Evolutionary conservation across 2,329 filamentous ascomycete genomes (phyloP).

Genomic region (Sporothrix brunneoviolacea): DNA sequence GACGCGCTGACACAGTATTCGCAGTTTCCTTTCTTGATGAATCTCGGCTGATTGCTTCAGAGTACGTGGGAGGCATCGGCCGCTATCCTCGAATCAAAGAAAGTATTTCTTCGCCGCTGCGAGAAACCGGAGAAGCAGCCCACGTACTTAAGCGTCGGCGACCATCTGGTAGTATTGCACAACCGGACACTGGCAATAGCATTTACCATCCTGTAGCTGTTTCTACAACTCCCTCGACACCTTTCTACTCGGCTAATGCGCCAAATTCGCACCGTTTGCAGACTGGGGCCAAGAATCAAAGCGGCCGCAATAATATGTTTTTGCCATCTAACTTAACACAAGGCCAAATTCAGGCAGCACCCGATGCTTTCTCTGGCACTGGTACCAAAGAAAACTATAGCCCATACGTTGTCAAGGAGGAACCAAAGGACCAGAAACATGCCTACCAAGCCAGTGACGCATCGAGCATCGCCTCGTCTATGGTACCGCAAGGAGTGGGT

Average conservation of each 20-base stretch:
- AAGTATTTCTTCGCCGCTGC: conserved; percentile 25
- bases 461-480: conserved; percentile 33
- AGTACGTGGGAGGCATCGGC: conserved; percentile 73
- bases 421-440: conserved; percentile 20
- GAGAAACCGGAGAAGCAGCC: neutral
- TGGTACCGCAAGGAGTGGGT: conserved; percentile 28
- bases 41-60: conserved; percentile 80
- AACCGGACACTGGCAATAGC: no score
- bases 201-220: no score
- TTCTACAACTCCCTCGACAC: no score
- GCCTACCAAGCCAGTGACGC: conserved; percentile 30
- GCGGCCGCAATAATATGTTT: no score
- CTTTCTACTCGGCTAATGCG: no score
- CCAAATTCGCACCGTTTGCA: no score
- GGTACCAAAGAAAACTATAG: neutral
- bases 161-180: no score
- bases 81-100: conserved; percentile 58
- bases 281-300: no score
- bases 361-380: neutral
- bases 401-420: conserved; percentile 20
- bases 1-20: neutral
- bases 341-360: neutral
- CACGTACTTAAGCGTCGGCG: no score
- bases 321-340: neutral
- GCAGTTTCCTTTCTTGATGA: conserved; percentile 77